Base-by-base conservation (phyloP, 805 yeast genomes). In the Candida insectalens region DNA sequence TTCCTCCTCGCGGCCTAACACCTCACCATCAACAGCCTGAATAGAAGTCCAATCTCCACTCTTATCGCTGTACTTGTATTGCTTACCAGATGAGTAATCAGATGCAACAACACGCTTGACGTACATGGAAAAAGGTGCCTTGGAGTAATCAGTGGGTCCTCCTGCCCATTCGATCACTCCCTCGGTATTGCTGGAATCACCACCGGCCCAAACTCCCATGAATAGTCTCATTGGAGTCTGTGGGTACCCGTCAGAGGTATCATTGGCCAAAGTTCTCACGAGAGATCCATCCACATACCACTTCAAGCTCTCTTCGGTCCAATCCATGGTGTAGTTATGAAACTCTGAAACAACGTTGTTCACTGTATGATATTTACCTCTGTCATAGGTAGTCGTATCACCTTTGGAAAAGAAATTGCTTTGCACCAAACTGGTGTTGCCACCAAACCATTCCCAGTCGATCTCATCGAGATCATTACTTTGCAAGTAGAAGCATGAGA, bases 151-250 rank as follows among this genome's bases (percentile, higher is more conserved):
- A 10, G 85, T 74, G 14, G 44, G 38, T 36, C 94, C 94, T 38
- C 89, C 89, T 4, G 89, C 85, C 92, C 92, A 81, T 47, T 73
- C 74, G 37, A 81, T 78, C 2, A 88, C 79, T 32, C 89, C 89
- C 25, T 62, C 61, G 5, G 65, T 61, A 46, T 79, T 79, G 18
- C 61, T 45, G 19, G 81, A 61, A 54, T 80, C 87, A 52, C 92
- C 92, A 47, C 88, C 89, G 4, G 87, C 87, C 89, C 92, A 81
- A 21, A 75, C 59, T 43, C 92, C 89, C 40, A 81, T 52, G 43
- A 62, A 67, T 1, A 46, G 5, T 31, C 44, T 42, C 88, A 87
- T 83, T 32, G 96, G 96, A n/a, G 85, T 63, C 60, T 87, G 95
- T 28, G 96, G 96, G 56, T 71, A 88, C 4, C 94, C 94, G 49